Conservation (phyloP, 371 early-diverging fungal genomes). For the Rhizopus stolonifer region DNA sequence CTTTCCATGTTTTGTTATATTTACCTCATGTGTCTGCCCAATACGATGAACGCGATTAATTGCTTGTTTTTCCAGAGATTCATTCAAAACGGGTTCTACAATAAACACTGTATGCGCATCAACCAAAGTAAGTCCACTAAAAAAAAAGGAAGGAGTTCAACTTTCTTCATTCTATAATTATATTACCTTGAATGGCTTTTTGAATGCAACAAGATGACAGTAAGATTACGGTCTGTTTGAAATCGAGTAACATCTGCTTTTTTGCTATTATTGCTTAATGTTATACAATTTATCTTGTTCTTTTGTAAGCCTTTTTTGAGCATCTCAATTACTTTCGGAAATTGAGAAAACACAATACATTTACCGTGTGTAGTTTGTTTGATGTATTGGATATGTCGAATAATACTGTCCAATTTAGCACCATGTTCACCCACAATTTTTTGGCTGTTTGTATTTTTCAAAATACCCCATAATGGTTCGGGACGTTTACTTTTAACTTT, state of each 20-base stretch:
- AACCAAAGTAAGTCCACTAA: constrained; percentile 43
- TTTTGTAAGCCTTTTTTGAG: constrained; percentile 44
- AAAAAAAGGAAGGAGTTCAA: not conserved
- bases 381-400: constrained; percentile 59
- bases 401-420: constrained; percentile 63
- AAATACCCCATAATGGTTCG: not conserved
- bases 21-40: constrained; percentile 31
- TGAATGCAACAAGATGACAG: constrained; percentile 53
- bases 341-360: constrained; percentile 71
- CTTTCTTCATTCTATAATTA: not conserved
- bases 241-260: constrained; percentile 32
- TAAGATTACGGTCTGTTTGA: constrained; percentile 36
- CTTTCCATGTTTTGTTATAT: not conserved
- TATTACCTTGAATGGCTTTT: constrained; percentile 49
- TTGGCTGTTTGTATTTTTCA: constrained; percentile 11
- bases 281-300: constrained; percentile 46
- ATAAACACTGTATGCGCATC: constrained; percentile 55
- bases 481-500: not conserved
- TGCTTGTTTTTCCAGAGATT: constrained; percentile 52
- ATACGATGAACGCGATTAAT: constrained; percentile 49
- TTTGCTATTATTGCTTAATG: constrained; percentile 31
- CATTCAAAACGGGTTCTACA: constrained; percentile 54
- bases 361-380: constrained; percentile 48
- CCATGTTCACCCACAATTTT: constrained; percentile 23
- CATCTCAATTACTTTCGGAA: constrained; percentile 59